Percentiles rank a stretch among this genome's conserved stretches.
phyloP scores from a whole-genome alignment of 352 stramenopile genomes.

The Globisporangium perplexum region DNA sequence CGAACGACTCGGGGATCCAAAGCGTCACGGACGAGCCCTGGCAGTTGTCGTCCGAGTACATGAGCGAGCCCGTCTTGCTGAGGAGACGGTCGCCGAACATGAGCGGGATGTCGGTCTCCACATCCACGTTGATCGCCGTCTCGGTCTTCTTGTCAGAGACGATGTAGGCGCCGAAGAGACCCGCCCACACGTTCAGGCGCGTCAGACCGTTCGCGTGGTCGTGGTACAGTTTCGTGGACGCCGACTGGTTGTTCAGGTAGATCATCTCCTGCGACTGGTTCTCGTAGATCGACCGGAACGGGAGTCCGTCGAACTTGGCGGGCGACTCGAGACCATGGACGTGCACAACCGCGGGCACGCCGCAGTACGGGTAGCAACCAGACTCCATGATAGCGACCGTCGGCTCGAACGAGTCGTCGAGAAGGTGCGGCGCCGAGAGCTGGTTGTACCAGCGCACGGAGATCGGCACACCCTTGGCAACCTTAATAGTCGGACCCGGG shows the following conservation, averaged over 20 bases:
- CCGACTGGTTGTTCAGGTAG: conserved; percentile 70
- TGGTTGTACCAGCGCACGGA: conserved; percentile 50
- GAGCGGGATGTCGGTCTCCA: conserved; percentile 55
- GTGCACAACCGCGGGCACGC: conserved; percentile 49
- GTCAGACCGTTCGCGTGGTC: conserved; percentile 66
- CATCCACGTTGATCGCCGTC: conserved; percentile 39
- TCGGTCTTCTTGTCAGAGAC: conserved; percentile 46
- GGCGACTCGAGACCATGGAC: conserved; percentile 65
- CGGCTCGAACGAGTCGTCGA: conserved; percentile 41
- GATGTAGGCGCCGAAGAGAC: conserved; percentile 55
- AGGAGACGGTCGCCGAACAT: conserved; percentile 48
- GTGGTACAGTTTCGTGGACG: conserved; percentile 66
- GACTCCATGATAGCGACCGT: conserved; percentile 41
- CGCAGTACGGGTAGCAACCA: conserved; percentile 60
- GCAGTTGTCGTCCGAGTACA: conserved; percentile 69
- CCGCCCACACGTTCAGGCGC: conserved; percentile 58
- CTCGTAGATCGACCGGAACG: conserved; percentile 48
- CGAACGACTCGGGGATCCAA: conserved; percentile 64
- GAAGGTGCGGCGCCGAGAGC: conserved; percentile 36
- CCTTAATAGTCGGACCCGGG: conserved; percentile 45
- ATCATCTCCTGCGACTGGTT: conserved; percentile 51
- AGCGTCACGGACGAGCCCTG: conserved; percentile 24
- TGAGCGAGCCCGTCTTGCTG: conserved; percentile 39
- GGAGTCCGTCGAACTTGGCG: conserved; percentile 54
- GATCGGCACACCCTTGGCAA: conserved; percentile 34